Evolutionary conservation across 331 rosid species (phyloP).

Genomic region (Phaseolus coccineus): DNA sequence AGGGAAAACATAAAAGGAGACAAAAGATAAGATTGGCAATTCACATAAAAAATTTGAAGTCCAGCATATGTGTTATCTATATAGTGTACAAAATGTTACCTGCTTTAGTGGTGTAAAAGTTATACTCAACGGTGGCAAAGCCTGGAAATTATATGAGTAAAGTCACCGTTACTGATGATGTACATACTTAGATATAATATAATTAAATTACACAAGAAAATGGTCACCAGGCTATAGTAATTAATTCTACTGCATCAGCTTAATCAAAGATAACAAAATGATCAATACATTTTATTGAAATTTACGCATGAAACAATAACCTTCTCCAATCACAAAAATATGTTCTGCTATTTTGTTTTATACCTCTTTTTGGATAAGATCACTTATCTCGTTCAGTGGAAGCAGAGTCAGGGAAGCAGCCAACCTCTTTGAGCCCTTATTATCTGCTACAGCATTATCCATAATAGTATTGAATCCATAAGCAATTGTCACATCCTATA

Average conservation of each 20-base stretch:
- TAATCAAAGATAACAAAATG: neutral
- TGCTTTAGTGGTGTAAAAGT: conserved; percentile 86
- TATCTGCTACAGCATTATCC: conserved; percentile 87
- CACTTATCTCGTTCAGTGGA: conserved; percentile 80
- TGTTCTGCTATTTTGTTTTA: conserved; percentile 22
- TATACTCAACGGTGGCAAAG: conserved; percentile 82
- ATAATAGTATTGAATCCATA: conserved; percentile 79
- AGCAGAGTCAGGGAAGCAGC: conserved; percentile 78
- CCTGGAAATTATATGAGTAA: conserved; percentile 64
- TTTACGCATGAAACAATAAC: conserved; percentile 17
- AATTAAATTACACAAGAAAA: no score
- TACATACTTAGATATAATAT: no score
- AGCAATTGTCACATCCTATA: conserved; percentile 94
- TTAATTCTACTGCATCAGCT: conserved; percentile 21
- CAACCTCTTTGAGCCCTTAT: conserved; percentile 74
- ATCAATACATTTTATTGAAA: conserved; percentile 8
- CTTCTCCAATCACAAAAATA: conserved; percentile 26
- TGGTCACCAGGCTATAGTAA: neutral
- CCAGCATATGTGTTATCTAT: conserved; percentile 16
- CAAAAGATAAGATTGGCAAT: conserved; percentile 22
- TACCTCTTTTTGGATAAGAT: conserved; percentile 85
- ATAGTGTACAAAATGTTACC: conserved; percentile 55
- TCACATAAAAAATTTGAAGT: conserved; percentile 11
- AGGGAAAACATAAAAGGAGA: conserved; percentile 10
- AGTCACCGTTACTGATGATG: no score